Evolutionary conservation across 2,329 filamentous ascomycete genomes (phyloP).

Genomic region (Aotearoamyces nothofagi): DNA sequence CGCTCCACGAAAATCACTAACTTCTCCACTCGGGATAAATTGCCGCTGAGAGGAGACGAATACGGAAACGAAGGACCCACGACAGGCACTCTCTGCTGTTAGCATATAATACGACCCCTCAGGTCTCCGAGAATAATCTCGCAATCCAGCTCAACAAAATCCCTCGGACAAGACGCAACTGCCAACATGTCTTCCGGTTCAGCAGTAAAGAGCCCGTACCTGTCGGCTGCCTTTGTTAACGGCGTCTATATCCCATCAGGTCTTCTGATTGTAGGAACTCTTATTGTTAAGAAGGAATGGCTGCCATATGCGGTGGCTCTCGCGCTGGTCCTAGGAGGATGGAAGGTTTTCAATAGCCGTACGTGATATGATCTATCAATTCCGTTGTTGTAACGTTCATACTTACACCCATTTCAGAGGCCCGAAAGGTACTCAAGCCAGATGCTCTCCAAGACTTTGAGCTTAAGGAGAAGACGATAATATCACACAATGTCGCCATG

Average conservation of each 20-base stretch:
- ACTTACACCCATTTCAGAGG: no score
- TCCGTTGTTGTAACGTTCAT: no score
- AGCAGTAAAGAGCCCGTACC: slow-evolving; percentile 19
- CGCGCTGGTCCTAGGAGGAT: slow-evolving; percentile 49
- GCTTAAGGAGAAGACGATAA: slow-evolving; percentile 84
- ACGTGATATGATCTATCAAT: slow-evolving; percentile 22
- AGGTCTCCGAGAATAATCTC: no score
- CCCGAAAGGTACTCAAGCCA: slow-evolving; percentile 74
- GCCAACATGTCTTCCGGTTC: slow-evolving; percentile 5
- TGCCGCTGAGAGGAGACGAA: no score
- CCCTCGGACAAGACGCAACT: no score
- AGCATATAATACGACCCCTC: no score
- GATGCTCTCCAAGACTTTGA: slow-evolving; percentile 82
- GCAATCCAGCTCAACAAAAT: slow-evolving; percentile 5
- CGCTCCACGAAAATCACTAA: no score
- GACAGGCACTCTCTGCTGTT: no score
- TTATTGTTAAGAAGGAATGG: slow-evolving; percentile 69
- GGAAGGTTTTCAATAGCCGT: slow-evolving; percentile 61
- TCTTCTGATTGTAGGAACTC: slow-evolving; percentile 60
- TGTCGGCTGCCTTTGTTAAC: slow-evolving; percentile 53
- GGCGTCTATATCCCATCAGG: slow-evolving; percentile 74
- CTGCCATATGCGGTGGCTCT: slow-evolving; percentile 53
- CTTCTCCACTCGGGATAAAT: no score
- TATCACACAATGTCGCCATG: slow-evolving; percentile 98
- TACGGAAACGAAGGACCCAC: no score